These are phyloP conservation scores for Sphaerostilbella broomeana DNA, from an alignment of 2,329 filamentous ascomycete genomes.

Conservation along the genomic window DNA sequence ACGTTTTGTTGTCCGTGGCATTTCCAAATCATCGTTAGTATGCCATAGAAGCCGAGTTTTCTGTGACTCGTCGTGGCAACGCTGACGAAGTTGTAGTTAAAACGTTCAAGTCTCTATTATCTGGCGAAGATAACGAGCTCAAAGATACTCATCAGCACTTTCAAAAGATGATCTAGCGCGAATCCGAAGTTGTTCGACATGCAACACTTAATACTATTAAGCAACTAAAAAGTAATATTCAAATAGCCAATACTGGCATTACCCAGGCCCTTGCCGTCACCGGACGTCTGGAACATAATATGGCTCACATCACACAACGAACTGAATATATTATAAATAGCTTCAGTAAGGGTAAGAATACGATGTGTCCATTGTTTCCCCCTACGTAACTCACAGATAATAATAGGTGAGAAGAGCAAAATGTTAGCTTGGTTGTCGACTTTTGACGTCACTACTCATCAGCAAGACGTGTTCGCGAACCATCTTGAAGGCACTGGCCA, in stretches of 20 bases:
- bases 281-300: not conserved
- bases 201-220: not conserved
- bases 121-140: not conserved
- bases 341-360: not conserved
- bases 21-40: too few relatives aligned
- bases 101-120: not conserved
- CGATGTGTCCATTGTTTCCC: not conserved
- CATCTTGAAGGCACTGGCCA: not conserved
- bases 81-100: too few relatives aligned
- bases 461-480: not conserved
- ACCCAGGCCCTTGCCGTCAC: not conserved
- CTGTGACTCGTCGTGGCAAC: too few relatives aligned
- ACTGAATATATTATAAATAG: not conserved
- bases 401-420: not conserved
- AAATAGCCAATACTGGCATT: not conserved
- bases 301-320: not conserved
- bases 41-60: too few relatives aligned
- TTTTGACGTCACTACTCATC: not conserved
- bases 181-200: not conserved
- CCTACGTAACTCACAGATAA: not conserved
- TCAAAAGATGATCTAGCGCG: not conserved
- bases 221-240: not conserved
- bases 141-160: not conserved
- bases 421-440: not conserved
- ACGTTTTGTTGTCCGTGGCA: too few relatives aligned